Percentiles rank a stretch among this genome's conserved stretches.
Evolutionary conservation across 805 yeast species (phyloP).

Genomic region (Ogataea pignaliae): DNA sequence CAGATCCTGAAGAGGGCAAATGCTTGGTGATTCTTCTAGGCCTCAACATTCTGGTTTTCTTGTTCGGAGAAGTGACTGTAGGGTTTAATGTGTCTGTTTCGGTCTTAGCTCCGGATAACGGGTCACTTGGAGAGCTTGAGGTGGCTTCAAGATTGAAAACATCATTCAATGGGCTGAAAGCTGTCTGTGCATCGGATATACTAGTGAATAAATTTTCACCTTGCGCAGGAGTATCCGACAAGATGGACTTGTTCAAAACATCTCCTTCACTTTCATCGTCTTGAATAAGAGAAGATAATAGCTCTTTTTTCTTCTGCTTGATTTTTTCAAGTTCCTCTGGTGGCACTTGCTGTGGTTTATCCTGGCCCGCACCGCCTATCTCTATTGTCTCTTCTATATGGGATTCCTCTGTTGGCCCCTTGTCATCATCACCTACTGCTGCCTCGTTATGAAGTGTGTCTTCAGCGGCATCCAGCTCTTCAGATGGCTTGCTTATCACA

Average conservation of each 20-base stretch:
- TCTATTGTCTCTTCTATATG: constrained; percentile 3
- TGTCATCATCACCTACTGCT: constrained; percentile 4
- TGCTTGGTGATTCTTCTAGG: constrained; percentile 35
- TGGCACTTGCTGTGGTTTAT: neutral
- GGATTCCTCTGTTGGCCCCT: constrained; percentile 1
- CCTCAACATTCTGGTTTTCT: constrained; percentile 38
- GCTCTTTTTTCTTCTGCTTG: constrained; percentile 30
- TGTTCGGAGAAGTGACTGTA: constrained; percentile 33
- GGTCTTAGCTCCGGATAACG: constrained; percentile 3
- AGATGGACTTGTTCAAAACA: constrained; percentile 6
- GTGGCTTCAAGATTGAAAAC: constrained; percentile 11
- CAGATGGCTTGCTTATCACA: constrained; percentile 7
- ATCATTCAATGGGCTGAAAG: constrained; percentile 20
- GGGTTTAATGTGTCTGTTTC: constrained; percentile 2
- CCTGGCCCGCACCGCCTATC: constrained; percentile 2
- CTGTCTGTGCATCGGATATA: constrained; percentile 4
- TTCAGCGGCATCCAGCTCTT: neutral
- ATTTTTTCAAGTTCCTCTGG: constrained; percentile 16
- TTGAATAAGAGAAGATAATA: constrained; percentile 40
- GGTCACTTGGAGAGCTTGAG: neutral
- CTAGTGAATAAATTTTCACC: constrained; percentile 15
- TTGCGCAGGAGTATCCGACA: constrained; percentile 14
- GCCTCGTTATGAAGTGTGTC: neutral
- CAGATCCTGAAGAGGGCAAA: too few relatives aligned
- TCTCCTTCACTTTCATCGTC: constrained; percentile 25